These are phyloP conservation scores for Cucurbitaria berberidis DNA, from an alignment of 2,329 filamentous ascomycete genomes.

Conservation along the genomic window DNA sequence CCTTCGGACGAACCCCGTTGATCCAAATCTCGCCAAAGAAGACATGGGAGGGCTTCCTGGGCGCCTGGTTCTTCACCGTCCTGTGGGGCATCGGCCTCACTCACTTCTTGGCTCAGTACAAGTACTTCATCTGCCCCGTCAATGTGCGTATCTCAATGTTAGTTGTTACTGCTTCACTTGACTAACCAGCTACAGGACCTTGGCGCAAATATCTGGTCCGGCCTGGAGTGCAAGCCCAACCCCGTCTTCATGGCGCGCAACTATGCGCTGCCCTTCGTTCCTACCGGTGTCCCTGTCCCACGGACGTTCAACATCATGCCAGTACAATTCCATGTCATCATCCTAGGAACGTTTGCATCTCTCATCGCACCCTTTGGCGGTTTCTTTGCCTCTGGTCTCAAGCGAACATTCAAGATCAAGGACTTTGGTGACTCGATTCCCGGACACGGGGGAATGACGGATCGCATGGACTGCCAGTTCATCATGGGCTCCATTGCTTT, in stretches of 20 bases:
- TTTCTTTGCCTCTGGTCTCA: constrained; percentile 96
- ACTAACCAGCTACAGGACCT: constrained; percentile 64
- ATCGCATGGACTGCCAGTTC: constrained; percentile 99
- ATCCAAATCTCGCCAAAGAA: constrained; percentile 99
- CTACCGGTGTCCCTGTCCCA: constrained; percentile 61
- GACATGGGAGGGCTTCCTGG: constrained; percentile 96
- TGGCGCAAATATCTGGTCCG: constrained; percentile 89
- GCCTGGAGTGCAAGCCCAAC: constrained; percentile 87
- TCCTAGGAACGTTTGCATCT: constrained; percentile 91
- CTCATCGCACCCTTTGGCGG: constrained; percentile 96
- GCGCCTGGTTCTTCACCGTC: constrained; percentile 94
- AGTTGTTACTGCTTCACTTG: background rate
- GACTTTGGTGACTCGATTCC: constrained; percentile 99
- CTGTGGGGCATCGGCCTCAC: constrained; percentile 83
- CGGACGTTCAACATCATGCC: constrained; percentile 78
- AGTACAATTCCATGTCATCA: constrained; percentile 91
- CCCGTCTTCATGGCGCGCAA: constrained; percentile 83
- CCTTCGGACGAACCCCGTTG: constrained; percentile 92
- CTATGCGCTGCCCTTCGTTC: constrained; percentile 68
- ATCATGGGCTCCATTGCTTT: constrained; percentile 99
- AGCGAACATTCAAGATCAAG: constrained; percentile 99
- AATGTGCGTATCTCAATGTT: constrained; percentile 65
- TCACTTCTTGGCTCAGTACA: constrained; percentile 84
- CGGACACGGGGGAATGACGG: constrained; percentile 96
- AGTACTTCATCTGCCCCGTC: constrained; percentile 98